A percentile compares a stretch with the other conserved stretches of the same genome.
phyloP scores from a whole-genome alignment of 441 rosid species.

The Gossypium schwendimanii region DNA sequence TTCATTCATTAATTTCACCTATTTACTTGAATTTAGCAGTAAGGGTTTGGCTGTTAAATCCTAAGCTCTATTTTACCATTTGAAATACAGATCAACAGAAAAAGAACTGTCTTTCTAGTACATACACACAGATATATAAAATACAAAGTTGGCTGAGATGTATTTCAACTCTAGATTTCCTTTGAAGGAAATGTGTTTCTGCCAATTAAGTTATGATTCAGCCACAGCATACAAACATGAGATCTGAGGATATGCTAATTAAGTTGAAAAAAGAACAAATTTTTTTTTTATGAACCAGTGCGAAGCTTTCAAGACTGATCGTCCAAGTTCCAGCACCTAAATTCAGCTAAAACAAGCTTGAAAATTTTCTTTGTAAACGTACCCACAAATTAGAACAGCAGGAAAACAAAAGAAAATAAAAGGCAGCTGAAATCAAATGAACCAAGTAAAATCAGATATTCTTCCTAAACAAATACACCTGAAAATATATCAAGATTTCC shows the following conservation, averaged over 20 bases:
- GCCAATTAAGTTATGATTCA: conserved; percentile 5
- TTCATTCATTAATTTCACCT: not conserved
- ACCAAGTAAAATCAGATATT: not conserved
- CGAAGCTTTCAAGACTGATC: not conserved
- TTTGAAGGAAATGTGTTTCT: not conserved
- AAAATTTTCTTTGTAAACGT: not conserved
- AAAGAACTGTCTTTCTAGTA: not conserved
- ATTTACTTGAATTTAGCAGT: not conserved
- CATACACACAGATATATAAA: not conserved
- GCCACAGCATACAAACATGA: not conserved
- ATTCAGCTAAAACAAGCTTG: conserved; percentile 2
- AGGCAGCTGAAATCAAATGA: not conserved
- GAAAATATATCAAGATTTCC: conserved; percentile 1
- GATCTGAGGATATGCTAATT: not conserved
- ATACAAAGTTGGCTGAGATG: not conserved
- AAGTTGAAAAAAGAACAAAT: not conserved
- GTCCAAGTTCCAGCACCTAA: not conserved
- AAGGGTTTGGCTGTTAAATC: not conserved
- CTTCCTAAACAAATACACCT: not conserved
- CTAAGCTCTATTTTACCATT: not conserved
- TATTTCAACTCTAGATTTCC: not conserved
- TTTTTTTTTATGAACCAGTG: not conserved
- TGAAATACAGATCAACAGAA: not conserved
- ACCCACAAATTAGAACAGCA: not conserved
- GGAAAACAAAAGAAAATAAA: not conserved